Conservation (phyloP, 805 yeast genomes). For the Kuraishia ogatae region DNA sequence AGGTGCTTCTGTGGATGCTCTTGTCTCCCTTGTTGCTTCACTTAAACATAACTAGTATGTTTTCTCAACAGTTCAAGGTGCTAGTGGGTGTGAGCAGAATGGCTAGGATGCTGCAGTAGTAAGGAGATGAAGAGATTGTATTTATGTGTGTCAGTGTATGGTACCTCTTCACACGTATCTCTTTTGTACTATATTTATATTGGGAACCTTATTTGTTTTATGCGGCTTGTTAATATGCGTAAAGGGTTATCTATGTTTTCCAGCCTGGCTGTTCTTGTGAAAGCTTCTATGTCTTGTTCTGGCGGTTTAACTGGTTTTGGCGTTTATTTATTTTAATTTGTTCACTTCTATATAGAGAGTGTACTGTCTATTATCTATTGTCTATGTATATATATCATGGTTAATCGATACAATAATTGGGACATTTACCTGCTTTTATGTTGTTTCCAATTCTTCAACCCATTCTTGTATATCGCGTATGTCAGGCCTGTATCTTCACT, state of each 20-base stretch:
- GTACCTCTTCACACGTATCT: too few species aligned
- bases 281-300: neutral
- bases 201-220: neutral
- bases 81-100: neutral
- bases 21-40: constrained; percentile 38
- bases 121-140: neutral
- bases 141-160: too few species aligned
- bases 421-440: constrained; percentile 1
- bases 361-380: neutral
- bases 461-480: constrained; percentile 41
- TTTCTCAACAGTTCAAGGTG: neutral
- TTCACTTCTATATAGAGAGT: neutral
- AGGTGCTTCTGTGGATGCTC: constrained; percentile 35
- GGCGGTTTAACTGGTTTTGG: neutral
- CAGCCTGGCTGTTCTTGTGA: neutral
- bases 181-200: too few species aligned
- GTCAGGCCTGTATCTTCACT: constrained; percentile 52
- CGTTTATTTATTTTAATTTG: neutral
- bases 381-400: neutral
- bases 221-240: neutral
- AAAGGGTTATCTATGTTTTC: too few species aligned
- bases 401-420: neutral
- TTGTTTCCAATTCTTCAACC: constrained; percentile 25
- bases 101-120: neutral
- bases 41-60: constrained; percentile 20